A percentile compares a stretch with the other conserved stretches of the same genome.
phyloP scores from a whole-genome alignment of 345 rosid species.

The Fremontodendron californicum region DNA sequence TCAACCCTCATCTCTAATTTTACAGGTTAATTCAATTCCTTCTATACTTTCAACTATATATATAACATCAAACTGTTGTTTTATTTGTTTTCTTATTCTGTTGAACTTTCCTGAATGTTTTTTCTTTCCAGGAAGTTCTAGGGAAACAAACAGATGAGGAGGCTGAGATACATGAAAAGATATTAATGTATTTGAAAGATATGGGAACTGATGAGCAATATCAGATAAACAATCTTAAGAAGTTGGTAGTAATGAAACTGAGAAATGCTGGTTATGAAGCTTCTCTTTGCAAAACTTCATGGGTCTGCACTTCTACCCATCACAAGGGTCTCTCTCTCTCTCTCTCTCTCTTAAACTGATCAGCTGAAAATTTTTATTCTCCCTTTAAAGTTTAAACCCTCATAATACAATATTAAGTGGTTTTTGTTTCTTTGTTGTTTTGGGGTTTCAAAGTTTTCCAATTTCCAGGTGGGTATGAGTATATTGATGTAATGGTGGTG shows the following conservation, averaged over 20 bases:
- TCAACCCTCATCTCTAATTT: background rate
- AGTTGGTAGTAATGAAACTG: slow-evolving; percentile 23
- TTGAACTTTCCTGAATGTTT: background rate
- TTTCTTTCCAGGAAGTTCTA: slow-evolving; percentile 4
- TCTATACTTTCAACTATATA: background rate
- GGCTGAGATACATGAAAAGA: slow-evolving; percentile 8
- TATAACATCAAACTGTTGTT: background rate
- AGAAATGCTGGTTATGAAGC: slow-evolving; percentile 31
- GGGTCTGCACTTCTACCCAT: slow-evolving; percentile 17
- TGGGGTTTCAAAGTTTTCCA: slow-evolving; percentile 12
- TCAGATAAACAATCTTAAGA: background rate
- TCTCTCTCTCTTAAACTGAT: background rate
- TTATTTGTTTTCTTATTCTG: background rate
- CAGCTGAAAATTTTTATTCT: background rate
- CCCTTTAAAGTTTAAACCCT: background rate
- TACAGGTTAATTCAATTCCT: background rate
- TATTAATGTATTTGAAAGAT: background rate
- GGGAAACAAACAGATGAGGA: slow-evolving; percentile 11
- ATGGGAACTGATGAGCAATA: background rate
- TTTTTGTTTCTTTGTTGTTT: background rate
- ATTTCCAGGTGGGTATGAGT: slow-evolving; percentile 30
- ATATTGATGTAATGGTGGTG: slow-evolving; percentile 32
- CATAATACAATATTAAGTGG: background rate
- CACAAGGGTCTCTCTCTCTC: slow-evolving; percentile 15
- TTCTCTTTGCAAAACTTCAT: slow-evolving; percentile 31